Conservation (phyloP, 73 alveolate genomes). For the Effrenium voratum region DNA sequence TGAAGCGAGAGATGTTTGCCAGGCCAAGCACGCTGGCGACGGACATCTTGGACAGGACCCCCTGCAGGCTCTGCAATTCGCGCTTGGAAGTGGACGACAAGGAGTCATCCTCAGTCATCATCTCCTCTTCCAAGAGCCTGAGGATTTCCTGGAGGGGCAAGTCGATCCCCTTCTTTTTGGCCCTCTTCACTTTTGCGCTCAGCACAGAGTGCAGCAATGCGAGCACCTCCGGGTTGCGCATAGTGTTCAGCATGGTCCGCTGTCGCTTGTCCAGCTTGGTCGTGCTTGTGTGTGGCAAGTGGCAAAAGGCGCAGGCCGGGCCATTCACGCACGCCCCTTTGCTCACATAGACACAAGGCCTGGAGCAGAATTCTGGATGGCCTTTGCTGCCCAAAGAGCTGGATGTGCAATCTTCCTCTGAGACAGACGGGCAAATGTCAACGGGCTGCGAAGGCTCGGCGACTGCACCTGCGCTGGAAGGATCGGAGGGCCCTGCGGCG, state of each 20-base stretch:
- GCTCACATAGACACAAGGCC: neutral
- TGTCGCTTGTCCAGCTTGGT: neutral
- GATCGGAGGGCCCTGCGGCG: no score
- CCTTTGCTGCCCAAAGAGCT: neutral
- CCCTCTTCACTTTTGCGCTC: neutral
- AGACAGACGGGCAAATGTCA: no score
- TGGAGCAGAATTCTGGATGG: neutral
- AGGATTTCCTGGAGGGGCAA: no score
- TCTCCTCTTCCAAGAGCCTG: neutral
- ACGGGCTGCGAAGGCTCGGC: no score
- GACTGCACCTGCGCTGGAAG: no score
- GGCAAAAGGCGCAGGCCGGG: neutral
- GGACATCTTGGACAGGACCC: neutral
- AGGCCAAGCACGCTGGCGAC: neutral
- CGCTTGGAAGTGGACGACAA: neutral
- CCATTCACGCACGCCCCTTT: neutral
- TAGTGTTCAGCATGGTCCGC: neutral
- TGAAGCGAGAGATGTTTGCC: no score
- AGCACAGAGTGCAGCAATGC: neutral
- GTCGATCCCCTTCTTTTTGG: no score
- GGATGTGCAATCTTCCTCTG: no score
- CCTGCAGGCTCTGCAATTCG: neutral
- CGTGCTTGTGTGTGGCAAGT: neutral
- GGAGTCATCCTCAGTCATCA: neutral
- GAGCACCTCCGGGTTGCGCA: neutral